phyloP scores from a whole-genome alignment of 805 yeast genomes.

The Saturnispora sekii region DNA sequence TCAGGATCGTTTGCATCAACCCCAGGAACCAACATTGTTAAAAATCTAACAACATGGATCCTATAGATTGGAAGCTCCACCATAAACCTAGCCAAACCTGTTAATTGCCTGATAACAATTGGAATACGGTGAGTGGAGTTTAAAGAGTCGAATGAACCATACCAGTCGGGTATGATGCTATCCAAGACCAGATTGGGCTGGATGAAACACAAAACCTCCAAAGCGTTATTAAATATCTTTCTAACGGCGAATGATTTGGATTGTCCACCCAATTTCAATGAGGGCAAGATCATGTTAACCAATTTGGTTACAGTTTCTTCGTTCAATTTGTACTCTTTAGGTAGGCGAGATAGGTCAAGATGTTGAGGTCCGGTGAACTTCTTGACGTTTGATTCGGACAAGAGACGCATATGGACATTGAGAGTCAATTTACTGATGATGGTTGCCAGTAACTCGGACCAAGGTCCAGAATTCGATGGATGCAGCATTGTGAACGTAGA shows the following conservation, averaged over 20 bases:
- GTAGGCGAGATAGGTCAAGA: conserved; percentile 11
- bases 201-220: conserved; percentile 57
- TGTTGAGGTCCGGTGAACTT: conserved; percentile 15
- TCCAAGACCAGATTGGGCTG: conserved; percentile 47
- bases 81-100: conserved; percentile 58
- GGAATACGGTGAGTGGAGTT: conserved; percentile 72
- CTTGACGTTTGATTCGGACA: conserved; percentile 37
- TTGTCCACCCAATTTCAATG: conserved; percentile 64
- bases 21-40: conserved; percentile 65
- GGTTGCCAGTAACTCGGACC: conserved; percentile 66
- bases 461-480: conserved; percentile 88
- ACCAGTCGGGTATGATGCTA: conserved; percentile 56
- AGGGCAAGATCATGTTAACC: conserved; percentile 38
- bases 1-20: conserved; percentile 81
- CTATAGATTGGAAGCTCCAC: conserved; percentile 53
- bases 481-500: conserved; percentile 76
- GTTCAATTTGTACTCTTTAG: conserved; percentile 19
- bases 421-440: conserved; percentile 51
- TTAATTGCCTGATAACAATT: conserved; percentile 60
- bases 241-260: conserved; percentile 53
- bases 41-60: conserved; percentile 67
- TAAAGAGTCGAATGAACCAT: conserved; percentile 56
- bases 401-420: conserved; percentile 49
- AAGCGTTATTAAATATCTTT: conserved; percentile 46
- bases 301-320: conserved; percentile 15